Evolutionary conservation across 345 rosid genomes (phyloP).

Genomic region (Linum lewisii): DNA sequence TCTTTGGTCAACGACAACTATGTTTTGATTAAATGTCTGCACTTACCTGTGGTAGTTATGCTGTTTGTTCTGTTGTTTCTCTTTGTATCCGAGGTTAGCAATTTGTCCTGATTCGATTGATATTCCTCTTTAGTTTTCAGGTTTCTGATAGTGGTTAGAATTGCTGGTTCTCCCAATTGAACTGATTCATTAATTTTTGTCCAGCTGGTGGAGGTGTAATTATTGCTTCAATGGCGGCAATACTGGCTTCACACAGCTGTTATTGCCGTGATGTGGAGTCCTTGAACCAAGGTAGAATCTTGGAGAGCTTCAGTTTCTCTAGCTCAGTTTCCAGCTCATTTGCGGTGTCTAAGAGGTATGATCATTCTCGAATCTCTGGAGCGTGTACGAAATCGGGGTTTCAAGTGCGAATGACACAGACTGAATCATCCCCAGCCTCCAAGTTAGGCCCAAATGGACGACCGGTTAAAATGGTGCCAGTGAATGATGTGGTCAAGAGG

Average conservation of each 20-base stretch:
- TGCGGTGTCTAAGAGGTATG: conserved; percentile 25
- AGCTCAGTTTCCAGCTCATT: conserved; percentile 30
- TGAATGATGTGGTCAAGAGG: conserved; percentile 51
- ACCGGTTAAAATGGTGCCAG: conserved; percentile 70
- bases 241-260: conserved; percentile 72
- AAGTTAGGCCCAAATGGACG: conserved; percentile 48
- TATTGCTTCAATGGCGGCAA: conserved; percentile 47
- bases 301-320: conserved; percentile 44
- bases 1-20: neutral
- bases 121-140: neutral
- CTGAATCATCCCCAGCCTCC: conserved; percentile 32
- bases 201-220: neutral
- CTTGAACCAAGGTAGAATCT: conserved; percentile 29
- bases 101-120: neutral
- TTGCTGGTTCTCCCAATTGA: conserved; percentile 1
- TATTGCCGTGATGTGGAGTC: conserved; percentile 27
- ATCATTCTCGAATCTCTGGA: neutral
- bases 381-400: conserved; percentile 26
- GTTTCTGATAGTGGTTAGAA: conserved; percentile 3
- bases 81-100: conserved; percentile 1
- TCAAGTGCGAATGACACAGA: conserved; percentile 48
- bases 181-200: neutral
- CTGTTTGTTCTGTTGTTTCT: conserved; percentile 4
- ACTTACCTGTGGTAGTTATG: neutral
- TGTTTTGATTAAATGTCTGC: neutral